Evolutionary conservation across 1,284 basidiomycete genomes (phyloP), one percentile per base, ranked within the genome.

Genomic region (Bondarzewia mesenterica): DNA sequence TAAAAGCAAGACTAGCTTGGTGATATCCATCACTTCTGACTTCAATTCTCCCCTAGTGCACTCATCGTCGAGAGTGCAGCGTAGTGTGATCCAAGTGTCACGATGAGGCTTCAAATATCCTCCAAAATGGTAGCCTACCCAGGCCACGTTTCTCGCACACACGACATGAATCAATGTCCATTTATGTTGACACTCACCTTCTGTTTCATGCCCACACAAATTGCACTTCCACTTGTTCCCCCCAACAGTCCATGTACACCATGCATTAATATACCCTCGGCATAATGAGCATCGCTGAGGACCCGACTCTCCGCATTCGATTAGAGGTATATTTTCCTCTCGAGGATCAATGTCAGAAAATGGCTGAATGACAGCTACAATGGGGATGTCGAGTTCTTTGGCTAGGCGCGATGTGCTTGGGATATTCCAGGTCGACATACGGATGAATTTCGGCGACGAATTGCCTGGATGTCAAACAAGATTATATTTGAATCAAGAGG

Each of bases 181-280:
- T n/a, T n/a, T n/a, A n/a, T n/a, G n/a, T n/a, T n/a, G 38, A n/a
- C 29, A 56, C 73, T 54, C 52, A 93, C 93, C 93, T 70, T 84
- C 76, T 18, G 89, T 93, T 55, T 88, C 78, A 52, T 82, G 78
- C 7, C 75, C 71, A 66, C 96, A 99, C 4, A 99, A 65, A 70
- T 98, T 99, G 67, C 96, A 99, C 56, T 78, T 82, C 90, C 93
- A 99, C 56, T 76, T 80, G 52, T 80, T 78, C 3, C 96, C 96
- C 7, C 90, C 91, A 32, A 89, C 79, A 15, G 82, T 73, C 78
- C 91, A 99, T 26, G 75, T 74, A 61, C 87, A 93, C 93, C 93
- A 99, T 0, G 94, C 86, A 63, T 98, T 99, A 60, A 99, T 78
- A 66, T 99, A 99, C 0, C 78, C 91, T 56, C 92, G 77, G 67